Conservation (phyloP, 495 filamentous ascomycete species). For the Penicillium macrosclerotiorum region DNA sequence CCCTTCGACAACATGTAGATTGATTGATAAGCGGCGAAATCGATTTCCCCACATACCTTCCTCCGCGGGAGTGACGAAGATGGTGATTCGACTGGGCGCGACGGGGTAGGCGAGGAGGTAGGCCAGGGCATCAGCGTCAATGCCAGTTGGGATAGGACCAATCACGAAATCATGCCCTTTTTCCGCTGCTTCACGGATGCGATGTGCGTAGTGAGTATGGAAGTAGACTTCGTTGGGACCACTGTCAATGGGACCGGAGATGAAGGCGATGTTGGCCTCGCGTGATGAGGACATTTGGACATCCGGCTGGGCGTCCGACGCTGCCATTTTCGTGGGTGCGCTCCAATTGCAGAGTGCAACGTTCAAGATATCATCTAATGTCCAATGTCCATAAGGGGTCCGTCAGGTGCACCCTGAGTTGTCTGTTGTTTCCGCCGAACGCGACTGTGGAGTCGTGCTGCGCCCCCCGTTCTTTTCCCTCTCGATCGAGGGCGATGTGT, state of each 20-base stretch:
- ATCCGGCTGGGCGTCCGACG: no score
- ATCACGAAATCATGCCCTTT: slow-evolving; percentile 23
- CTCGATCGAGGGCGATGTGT: no score
- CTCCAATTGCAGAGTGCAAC: no score
- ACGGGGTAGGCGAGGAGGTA: slow-evolving; percentile 26
- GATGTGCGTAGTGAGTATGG: slow-evolving; percentile 18
- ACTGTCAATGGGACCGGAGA: slow-evolving; percentile 29
- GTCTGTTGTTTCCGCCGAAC: no score
- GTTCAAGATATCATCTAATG: no score
- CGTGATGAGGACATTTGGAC: no score
- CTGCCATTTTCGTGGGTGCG: no score
- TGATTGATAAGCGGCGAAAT: slow-evolving; percentile 15
- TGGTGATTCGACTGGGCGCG: slow-evolving; percentile 19
- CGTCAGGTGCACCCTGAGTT: no score
- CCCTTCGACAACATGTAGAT: slow-evolving; percentile 18
- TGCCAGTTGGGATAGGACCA: slow-evolving; percentile 21
- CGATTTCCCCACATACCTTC: slow-evolving; percentile 13
- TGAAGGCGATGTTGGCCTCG: slow-evolving; percentile 29
- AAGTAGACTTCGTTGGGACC: slow-evolving; percentile 22
- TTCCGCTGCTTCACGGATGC: slow-evolving; percentile 18
- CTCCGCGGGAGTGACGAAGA: slow-evolving; percentile 24
- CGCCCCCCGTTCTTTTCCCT: no score
- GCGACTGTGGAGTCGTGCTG: no score
- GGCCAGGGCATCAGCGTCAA: slow-evolving; percentile 27
- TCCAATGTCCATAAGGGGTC: no score